These are phyloP conservation scores for Tylopilus cervinicoccineus DNA, from an alignment of 768 basidiomycete species.

Conservation along the genomic window DNA sequence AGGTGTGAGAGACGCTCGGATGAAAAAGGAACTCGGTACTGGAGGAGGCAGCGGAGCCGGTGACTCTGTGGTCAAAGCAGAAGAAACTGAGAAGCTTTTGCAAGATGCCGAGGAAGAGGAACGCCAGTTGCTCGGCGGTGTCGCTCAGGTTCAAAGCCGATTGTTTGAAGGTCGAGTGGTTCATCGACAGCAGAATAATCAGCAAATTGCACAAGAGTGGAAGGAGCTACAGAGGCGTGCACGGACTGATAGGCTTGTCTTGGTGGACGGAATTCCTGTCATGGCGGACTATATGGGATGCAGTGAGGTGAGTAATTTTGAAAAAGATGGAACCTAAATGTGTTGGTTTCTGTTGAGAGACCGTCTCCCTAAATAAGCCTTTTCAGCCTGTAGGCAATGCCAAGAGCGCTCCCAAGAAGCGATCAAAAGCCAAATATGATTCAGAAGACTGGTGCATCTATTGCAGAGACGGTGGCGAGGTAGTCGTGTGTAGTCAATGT, in stretches of 20 bases:
- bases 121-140: constrained; percentile 43
- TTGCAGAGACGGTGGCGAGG: constrained; percentile 57
- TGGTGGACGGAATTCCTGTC: constrained; percentile 35
- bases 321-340: constrained; percentile 5
- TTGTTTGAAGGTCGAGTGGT: constrained; percentile 54
- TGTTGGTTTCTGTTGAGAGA: background rate
- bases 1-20: constrained; percentile 39
- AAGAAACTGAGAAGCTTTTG: constrained; percentile 29
- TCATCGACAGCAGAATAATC: constrained; percentile 31
- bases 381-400: constrained; percentile 12
- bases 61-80: constrained; percentile 9
- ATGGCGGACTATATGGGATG: constrained; percentile 27
- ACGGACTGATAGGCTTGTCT: constrained; percentile 37
- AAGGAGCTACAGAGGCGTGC: constrained; percentile 42
- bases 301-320: constrained; percentile 29
- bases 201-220: constrained; percentile 46
- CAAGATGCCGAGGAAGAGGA: constrained; percentile 54
- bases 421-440: constrained; percentile 37
- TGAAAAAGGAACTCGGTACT: constrained; percentile 39
- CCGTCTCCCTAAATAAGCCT: constrained; percentile 2
- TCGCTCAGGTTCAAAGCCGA: constrained; percentile 56
- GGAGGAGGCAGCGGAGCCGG: background rate
- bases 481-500: constrained; percentile 45
- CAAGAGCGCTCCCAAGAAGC: constrained; percentile 27
- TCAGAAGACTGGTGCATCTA: constrained; percentile 57